Evolutionary conservation across 2,329 filamentous ascomycete genomes (phyloP).

Genomic region (Colletotrichum neosansevieriae): DNA sequence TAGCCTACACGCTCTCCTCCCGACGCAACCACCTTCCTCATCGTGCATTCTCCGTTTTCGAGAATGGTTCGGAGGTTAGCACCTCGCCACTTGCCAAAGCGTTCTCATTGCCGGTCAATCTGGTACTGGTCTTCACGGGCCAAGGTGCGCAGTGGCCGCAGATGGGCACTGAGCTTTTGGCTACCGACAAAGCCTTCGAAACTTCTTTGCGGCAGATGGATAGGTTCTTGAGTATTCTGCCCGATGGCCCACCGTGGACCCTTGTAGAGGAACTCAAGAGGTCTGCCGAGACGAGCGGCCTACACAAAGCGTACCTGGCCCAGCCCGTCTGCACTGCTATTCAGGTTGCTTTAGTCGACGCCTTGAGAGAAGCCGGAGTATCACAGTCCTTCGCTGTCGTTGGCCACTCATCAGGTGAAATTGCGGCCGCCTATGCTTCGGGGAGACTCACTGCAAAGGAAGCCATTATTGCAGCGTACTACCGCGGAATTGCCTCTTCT

Average conservation of each 20-base stretch:
- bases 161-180: constrained; percentile 46
- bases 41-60: constrained; percentile 37
- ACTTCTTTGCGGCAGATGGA: constrained; percentile 40
- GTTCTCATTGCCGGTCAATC: not conserved
- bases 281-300: not conserved
- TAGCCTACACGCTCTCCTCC: constrained; percentile 43
- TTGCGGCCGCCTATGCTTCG: constrained; percentile 58
- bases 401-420: constrained; percentile 59
- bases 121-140: constrained; percentile 49
- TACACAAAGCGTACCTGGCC: constrained; percentile 23
- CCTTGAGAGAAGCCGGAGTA: constrained; percentile 46
- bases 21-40: constrained; percentile 39
- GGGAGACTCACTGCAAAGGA: constrained; percentile 49
- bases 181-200: constrained; percentile 8
- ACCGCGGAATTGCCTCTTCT: constrained; percentile 39
- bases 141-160: constrained; percentile 52
- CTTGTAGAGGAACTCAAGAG: constrained; percentile 8
- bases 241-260: not conserved
- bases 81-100: constrained; percentile 6
- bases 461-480: constrained; percentile 51
- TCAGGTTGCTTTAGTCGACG: constrained; percentile 56
- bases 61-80: not conserved
- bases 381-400: constrained; percentile 50
- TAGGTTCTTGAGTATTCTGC: constrained; percentile 6
- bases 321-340: constrained; percentile 51